phyloP scores from a whole-genome alignment of 78 protist genomes.

The Tieghemostelium lacteum region DNA sequence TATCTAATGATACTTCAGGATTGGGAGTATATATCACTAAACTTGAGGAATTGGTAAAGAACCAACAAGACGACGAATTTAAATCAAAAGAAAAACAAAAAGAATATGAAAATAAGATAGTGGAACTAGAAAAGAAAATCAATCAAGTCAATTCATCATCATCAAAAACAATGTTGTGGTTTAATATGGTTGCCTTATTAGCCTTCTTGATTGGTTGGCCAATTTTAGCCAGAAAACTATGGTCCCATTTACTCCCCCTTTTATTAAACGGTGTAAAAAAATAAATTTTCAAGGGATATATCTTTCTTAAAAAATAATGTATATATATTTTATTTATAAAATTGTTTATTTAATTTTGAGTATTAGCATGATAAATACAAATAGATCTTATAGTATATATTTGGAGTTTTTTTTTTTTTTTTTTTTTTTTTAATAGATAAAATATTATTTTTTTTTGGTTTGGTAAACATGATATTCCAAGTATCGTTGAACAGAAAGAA shows the following conservation, averaged over 20 bases:
- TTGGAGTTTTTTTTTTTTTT: no score
- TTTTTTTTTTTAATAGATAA: no score
- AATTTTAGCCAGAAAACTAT: slow-evolving; percentile 37
- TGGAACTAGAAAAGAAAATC: slow-evolving; percentile 36
- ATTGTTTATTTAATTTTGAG: no score
- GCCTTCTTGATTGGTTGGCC: slow-evolving; percentile 75
- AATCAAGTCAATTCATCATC: slow-evolving; percentile 3
- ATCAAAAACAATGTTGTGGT: slow-evolving; percentile 25
- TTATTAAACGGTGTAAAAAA: background rate
- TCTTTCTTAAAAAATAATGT: no score
- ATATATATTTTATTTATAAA: no score
- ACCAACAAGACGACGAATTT: slow-evolving; percentile 54
- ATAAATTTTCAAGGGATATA: background rate
- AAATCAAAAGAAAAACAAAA: slow-evolving; percentile 55
- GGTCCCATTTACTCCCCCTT: slow-evolving; percentile 3
- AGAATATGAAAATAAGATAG: slow-evolving; percentile 26
- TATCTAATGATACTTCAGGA: background rate
- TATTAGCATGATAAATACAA: no score
- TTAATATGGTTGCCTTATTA: slow-evolving; percentile 35
- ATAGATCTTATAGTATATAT: no score
- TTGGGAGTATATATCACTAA: slow-evolving; percentile 1
- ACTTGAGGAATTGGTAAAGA: slow-evolving; percentile 68
- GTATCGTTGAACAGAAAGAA: no score
- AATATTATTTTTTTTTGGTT: no score
- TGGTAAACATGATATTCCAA: no score